Base-by-base conservation (phyloP, 2,329 filamentous ascomycete genomes). In the Aspergillus sp. region DNA sequence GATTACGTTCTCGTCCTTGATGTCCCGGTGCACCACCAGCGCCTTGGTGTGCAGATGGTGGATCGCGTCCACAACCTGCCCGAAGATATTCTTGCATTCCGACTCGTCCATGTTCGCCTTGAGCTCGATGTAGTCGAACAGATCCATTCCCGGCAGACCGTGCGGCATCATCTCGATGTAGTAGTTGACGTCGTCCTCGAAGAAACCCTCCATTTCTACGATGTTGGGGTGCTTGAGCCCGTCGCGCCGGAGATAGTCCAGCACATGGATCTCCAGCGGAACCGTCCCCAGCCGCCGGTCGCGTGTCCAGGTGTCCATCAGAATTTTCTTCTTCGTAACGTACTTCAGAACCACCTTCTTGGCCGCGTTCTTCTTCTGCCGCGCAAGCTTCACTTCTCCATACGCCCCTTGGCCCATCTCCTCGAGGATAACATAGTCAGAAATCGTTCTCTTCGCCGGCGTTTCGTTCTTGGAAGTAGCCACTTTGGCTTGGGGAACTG, bases 341-440 rank as follows among this genome's bases (percentile, higher is more conserved):
- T 93, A 98, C 59, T 98, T 98, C 52, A 98, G 73, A 13, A 98
- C 89, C 41, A 93, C 82, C 60, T 93, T 94, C 55, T 80, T 82
- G 32, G 75, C 67, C 15, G 68, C 76, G 32, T 73, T 76, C 49
- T 79, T 77, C 63, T 88, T 93, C 64, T 91, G 82, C 17, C 88
- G 78, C 32, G 84, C 89, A 29, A 98, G 72, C 58, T 98, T 98
- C 37, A 98, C 91, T 61, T 98, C 89, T 2, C 91, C 91, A 55
- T 98, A 98, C 1, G 91, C 91, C 25, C 91, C 91, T 62, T 95
- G 86, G 4, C 91, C 91, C 89, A 98, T 96, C 39, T 98, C 91
- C 61, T 98, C 91, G 8, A 98, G 68, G 39, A 98, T 89, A 26
- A 80, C 72, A 57, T 94, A 98, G 55, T 95, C 86, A 33, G 81